Percentiles rank a stretch among this genome's conserved stretches.
phyloP scores from a whole-genome alignment of 306 rosid genomes.

The Canavalia ensiformis region DNA sequence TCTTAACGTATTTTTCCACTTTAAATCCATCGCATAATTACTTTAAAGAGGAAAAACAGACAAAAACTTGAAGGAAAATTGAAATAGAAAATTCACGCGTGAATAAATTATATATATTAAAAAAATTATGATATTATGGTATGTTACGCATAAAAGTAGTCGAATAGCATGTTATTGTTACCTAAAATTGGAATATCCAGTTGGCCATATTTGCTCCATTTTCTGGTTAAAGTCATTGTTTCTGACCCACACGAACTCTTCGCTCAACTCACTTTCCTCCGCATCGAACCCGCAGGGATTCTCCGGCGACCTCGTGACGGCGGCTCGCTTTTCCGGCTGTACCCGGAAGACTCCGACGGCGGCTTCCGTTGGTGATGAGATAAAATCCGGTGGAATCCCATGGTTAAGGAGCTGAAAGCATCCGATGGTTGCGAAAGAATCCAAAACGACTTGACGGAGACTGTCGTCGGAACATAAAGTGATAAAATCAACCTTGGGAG shows the following conservation, averaged over 20 bases:
- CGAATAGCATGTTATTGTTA: background rate
- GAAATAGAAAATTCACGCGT: no score
- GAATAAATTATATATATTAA: no score
- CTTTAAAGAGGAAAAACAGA: no score
- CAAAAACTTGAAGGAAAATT: no score
- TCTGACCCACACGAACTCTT: conserved; percentile 10
- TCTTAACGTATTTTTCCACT: no score
- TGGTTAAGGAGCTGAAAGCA: conserved; percentile 5
- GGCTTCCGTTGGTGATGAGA: background rate
- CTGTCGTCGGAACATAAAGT: background rate
- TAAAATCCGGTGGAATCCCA: conserved; percentile 5
- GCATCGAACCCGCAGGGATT: background rate
- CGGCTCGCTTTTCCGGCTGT: background rate
- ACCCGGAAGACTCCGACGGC: background rate
- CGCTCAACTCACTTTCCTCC: background rate
- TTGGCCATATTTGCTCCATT: conserved; percentile 71
- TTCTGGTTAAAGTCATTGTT: conserved; percentile 58
- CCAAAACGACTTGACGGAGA: background rate
- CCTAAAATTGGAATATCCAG: conserved; percentile 71
- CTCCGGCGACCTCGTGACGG: background rate
- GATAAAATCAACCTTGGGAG: background rate
- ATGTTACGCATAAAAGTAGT: no score
- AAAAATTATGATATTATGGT: no score
- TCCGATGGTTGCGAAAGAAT: background rate
- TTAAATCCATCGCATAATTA: no score